Base-by-base conservation (phyloP, 108 stramenopile genomes). In the Skeletonema costatum region DNA sequence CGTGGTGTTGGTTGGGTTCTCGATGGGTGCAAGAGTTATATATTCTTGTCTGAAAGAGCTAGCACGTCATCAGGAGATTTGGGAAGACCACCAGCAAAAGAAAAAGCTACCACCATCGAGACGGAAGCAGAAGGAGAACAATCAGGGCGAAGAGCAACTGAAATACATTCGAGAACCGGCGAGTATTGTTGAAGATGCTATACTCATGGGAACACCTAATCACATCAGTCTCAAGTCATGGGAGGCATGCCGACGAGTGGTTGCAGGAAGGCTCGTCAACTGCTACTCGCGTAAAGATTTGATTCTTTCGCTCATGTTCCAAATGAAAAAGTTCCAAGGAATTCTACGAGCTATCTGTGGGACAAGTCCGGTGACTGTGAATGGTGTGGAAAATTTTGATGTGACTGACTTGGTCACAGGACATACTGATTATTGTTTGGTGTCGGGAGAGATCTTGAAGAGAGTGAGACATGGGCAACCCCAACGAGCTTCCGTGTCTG, bases 21-120 rank as follows among this genome's bases (percentile, higher is more conserved):
- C 93, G 1, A 96, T 99, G 89, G 98, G 98, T 33, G 98, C 97
- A 1, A 77, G 97, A 69, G 91, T 94, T 30, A 93, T 99, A 42
- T 97, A 98, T 73, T 78, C 91, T 5, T 97, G 97, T 64, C 76
- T 98, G 68, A 96, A 98, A 75, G 93, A 97, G 64, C 73, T 99
- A 21, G 93, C 93, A 19, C 78, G 83, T n/a, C 83, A 87, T 48
- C 95, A 96, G 71, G 91, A 89, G 66, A 84, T 82, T 17, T 92
- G 92, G 92, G 89, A 91, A 74, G 87, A 87, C 25, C 78, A 86
- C 36, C 88, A 87, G 53, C 76, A 75, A 42, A 76, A 71, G 70
- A 68, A 63, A 71, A 38, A 72, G 17, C 74, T 67, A 32, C 74
- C 68, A 19, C 21, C 66, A 12, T 50, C 53, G 25, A 75, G 67